Evolutionary conservation across 345 rosid genomes (phyloP).

Genomic region (Pseudoturritis turrita): DNA sequence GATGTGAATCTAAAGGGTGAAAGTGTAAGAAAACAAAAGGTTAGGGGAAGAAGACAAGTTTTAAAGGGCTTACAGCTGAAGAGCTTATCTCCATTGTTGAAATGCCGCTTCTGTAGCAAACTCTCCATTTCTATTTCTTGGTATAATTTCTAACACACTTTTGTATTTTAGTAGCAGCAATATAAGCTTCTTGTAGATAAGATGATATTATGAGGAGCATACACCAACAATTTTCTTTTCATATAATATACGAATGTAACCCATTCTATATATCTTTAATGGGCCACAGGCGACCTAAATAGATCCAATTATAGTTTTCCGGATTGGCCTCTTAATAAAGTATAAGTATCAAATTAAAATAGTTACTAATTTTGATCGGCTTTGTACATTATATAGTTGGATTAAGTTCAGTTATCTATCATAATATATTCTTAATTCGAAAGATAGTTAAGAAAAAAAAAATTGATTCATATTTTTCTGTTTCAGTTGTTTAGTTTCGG

Average conservation of each 20-base stretch:
- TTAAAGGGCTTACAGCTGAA: conserved; percentile 39
- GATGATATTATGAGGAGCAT: conserved; percentile 3
- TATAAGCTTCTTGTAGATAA: conserved; percentile 22
- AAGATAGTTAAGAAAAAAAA: too few species aligned
- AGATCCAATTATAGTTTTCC: background rate
- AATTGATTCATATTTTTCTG: too few species aligned
- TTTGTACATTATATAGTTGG: too few species aligned
- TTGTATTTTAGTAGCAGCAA: conserved; percentile 16
- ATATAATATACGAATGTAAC: background rate
- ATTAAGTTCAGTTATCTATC: too few species aligned
- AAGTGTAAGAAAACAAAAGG: background rate
- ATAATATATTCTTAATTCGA: too few species aligned
- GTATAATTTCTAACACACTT: background rate
- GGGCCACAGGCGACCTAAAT: background rate
- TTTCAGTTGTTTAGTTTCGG: too few species aligned
- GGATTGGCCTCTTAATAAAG: too few species aligned
- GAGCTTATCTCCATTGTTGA: conserved; percentile 14
- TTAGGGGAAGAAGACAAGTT: background rate
- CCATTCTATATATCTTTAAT: background rate
- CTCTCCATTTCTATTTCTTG: conserved; percentile 19
- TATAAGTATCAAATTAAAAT: too few species aligned
- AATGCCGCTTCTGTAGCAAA: conserved; percentile 22
- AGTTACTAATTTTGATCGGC: too few species aligned
- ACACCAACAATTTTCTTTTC: conserved; percentile 5
- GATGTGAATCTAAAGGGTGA: background rate